Evolutionary conservation across 202 grass and related monocot species (phyloP).

Genomic region (Dendrocalamus latiflorus): DNA sequence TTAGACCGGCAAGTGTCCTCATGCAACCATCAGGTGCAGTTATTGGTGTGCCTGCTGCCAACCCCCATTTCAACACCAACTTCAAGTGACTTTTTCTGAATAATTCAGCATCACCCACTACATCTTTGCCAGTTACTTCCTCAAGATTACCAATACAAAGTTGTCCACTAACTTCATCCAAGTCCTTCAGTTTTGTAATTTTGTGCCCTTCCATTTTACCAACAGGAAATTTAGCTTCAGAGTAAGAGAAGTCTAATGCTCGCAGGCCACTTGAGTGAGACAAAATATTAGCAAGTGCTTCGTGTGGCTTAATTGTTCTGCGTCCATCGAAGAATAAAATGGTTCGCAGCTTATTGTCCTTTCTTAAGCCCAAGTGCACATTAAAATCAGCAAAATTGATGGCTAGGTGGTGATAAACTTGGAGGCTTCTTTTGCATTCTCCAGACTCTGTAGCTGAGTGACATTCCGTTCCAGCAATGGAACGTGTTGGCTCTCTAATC

Average conservation of each 20-base stretch:
- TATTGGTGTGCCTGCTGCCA: not conserved
- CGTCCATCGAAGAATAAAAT: too few species aligned
- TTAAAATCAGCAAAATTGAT: constrained; percentile 6
- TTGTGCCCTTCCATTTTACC: too few species aligned
- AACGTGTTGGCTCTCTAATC: constrained; percentile 19
- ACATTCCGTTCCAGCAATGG: constrained; percentile 25
- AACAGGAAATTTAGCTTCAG: too few species aligned
- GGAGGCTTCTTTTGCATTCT: not conserved
- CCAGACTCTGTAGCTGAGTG: not conserved
- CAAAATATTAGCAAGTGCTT: too few species aligned
- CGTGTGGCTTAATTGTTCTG: too few species aligned
- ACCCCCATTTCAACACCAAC: constrained; percentile 21
- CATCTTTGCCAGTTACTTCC: not conserved
- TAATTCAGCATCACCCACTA: constrained; percentile 16
- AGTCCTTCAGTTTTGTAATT: constrained; percentile 28
- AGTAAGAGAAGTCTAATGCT: too few species aligned
- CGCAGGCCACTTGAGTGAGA: too few species aligned
- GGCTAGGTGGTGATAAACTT: constrained; percentile 20
- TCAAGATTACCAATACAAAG: constrained; percentile 35
- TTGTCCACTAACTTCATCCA: constrained; percentile 22
- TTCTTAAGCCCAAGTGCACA: not conserved
- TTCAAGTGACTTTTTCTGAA: constrained; percentile 27
- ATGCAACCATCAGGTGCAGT: not conserved
- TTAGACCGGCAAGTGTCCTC: constrained; percentile 20
- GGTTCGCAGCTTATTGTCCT: constrained; percentile 1